Conservation (phyloP, 805 yeast genomes). For the Candida alai region DNA sequence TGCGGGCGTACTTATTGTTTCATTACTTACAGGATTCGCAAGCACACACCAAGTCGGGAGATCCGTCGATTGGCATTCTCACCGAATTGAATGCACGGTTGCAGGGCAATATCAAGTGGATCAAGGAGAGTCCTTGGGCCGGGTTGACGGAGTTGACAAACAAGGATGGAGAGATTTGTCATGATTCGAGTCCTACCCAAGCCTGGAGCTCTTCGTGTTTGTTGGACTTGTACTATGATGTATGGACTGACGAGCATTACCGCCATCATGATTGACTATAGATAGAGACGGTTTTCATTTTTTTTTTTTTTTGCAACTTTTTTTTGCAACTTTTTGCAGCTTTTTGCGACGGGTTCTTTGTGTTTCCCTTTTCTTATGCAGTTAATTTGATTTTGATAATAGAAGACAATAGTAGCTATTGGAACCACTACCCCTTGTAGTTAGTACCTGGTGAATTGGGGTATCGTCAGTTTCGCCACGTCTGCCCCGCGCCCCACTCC, state of each 20-base stretch:
- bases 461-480: too few species aligned
- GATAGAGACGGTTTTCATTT: neutral
- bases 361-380: too few species aligned
- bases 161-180: conserved; percentile 76
- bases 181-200: conserved; percentile 91
- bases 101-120: conserved; percentile 64
- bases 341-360: too few species aligned
- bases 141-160: conserved; percentile 92
- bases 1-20: conserved; percentile 68
- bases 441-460: too few species aligned
- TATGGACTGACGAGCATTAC: conserved; percentile 30
- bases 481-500: too few species aligned
- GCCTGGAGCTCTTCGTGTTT: conserved; percentile 94
- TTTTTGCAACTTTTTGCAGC: too few species aligned
- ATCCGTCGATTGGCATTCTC: conserved; percentile 49
- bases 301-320: neutral
- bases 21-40: conserved; percentile 38
- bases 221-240: conserved; percentile 72
- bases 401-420: too few species aligned
- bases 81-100: conserved; percentile 54
- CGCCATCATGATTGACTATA: conserved; percentile 2
- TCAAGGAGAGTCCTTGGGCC: conserved; percentile 80
- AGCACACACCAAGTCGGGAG: conserved; percentile 21
- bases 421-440: too few species aligned
- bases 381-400: too few species aligned